A percentile compares a stretch with the other conserved stretches of the same genome.
Evolutionary conservation across 192 early-diverging fungal genomes (phyloP).

Genomic region (Linnemannia hyalina): DNA sequence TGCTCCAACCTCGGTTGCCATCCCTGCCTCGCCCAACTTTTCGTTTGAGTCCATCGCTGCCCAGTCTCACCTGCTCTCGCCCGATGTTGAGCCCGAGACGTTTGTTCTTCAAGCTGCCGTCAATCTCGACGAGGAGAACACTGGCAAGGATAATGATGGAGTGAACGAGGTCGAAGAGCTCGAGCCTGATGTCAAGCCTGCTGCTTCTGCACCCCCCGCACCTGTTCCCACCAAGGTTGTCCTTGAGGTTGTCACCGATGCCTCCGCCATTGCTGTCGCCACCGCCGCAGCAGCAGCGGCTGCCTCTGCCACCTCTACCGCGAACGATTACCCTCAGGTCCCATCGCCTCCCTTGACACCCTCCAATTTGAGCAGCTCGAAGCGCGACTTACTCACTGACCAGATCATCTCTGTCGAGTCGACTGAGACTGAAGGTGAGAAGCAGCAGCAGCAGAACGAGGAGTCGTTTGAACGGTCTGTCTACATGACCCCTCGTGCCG

Average conservation of each 20-base stretch:
- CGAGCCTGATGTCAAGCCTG: not conserved
- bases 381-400: not conserved
- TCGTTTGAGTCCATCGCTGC: not conserved
- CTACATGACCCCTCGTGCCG: slow-evolving; percentile 24
- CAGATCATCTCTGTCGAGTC: not conserved
- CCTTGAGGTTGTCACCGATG: slow-evolving; percentile 23
- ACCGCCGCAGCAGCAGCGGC: not conserved
- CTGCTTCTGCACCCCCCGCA: not conserved
- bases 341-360: slow-evolving; percentile 53
- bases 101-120: slow-evolving; percentile 30
- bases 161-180: not conserved
- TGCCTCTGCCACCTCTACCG: not conserved
- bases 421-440: not conserved
- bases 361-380: not conserved
- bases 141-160: not conserved
- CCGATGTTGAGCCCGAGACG: not conserved
- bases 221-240: not conserved
- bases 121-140: slow-evolving; percentile 5
- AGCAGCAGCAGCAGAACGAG: not conserved
- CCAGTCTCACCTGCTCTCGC: not conserved
- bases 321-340: slow-evolving; percentile 19
- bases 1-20: not conserved
- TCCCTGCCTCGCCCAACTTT: not conserved
- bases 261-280: not conserved
- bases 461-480: not conserved